Evolutionary conservation across 1,284 basidiomycete species (phyloP), one percentile per base, ranked within the genome.

Genomic region (Cerrena zonata): DNA sequence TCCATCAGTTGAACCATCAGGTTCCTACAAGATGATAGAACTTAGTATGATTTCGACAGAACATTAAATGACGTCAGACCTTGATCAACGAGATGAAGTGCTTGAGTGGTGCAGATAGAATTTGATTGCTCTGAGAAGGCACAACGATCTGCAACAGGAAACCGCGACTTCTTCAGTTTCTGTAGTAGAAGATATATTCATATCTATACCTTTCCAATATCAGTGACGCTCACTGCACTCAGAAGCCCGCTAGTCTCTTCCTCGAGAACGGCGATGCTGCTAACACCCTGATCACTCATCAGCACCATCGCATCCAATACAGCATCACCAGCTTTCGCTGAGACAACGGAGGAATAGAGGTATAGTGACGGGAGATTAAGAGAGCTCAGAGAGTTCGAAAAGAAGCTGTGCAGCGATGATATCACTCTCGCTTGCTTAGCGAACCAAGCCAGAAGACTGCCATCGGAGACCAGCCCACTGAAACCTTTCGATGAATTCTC

Each of bases 231-330:
- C 26, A 89, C 79, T 2, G 85, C 84, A 55, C 87, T 86, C 53
- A 86, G 64, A 41, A 90, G 65, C 26, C 66, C 71, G 3, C 82
- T 77, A 4, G 65, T 70, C 26, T 79, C 80, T 48, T 85, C 83
- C 45, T 87, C 82, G 3, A 87, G 62, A 5, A 89, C 82, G 19
- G 87, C 87, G 44, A 89, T 71, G 57, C 83, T 87, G 62, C 87
- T 87, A 34, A 89, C 86, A 19, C 87, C 87, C 61, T 84, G 77
- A 55, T 87, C 84, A 59, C 84, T 87, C 87, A 89, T 89, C 25
- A 85, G 69, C 52, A 72, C 77, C 87, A 89, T 89, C 3, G 86
- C 86, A 63, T 88, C 82, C 27, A 89, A 69, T 18, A 89, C 81
- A 19, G 74, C 73, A 2, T 78, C 76, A 18, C 69, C 73, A 38